A percentile compares a stretch with the other conserved stretches of the same genome.
Conservation (phyloP, 805 yeast genomes). For the Cyberlindnera sargentensis region DNA sequence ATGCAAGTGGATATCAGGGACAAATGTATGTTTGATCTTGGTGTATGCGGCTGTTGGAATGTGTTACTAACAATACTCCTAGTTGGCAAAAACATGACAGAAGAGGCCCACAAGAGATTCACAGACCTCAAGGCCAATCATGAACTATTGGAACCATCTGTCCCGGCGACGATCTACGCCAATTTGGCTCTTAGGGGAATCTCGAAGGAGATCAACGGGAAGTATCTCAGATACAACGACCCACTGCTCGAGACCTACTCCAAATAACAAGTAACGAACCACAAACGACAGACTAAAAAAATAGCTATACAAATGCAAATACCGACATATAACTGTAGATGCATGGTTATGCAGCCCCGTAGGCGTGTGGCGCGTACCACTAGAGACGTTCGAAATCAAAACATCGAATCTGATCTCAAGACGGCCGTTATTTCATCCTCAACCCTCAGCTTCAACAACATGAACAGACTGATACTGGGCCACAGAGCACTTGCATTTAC, state of each 20-base stretch:
- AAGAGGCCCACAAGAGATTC: slow-evolving; percentile 54
- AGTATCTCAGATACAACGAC: slow-evolving; percentile 58
- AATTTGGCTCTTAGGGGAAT: slow-evolving; percentile 59
- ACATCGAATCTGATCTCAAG: no score
- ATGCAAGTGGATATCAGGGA: slow-evolving; percentile 84
- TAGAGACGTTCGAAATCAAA: no score
- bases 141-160: slow-evolving; percentile 56
- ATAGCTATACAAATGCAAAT: not conserved
- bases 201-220: slow-evolving; percentile 52
- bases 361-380: no score
- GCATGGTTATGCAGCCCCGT: not conserved
- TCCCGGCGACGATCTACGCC: slow-evolving; percentile 68
- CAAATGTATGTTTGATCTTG: slow-evolving; percentile 21
- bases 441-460: not conserved
- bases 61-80: slow-evolving; percentile 1
- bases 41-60: not conserved
- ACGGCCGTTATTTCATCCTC: no score
- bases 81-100: slow-evolving; percentile 51
- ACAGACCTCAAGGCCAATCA: slow-evolving; percentile 50
- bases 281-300: not conserved
- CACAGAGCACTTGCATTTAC: not conserved
- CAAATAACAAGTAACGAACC: not conserved
- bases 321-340: not conserved
- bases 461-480: not conserved
- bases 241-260: slow-evolving; percentile 11